Conservation (phyloP, 129 eudicot genomes). For the Rutidosis leptorrhynchoides region DNA sequence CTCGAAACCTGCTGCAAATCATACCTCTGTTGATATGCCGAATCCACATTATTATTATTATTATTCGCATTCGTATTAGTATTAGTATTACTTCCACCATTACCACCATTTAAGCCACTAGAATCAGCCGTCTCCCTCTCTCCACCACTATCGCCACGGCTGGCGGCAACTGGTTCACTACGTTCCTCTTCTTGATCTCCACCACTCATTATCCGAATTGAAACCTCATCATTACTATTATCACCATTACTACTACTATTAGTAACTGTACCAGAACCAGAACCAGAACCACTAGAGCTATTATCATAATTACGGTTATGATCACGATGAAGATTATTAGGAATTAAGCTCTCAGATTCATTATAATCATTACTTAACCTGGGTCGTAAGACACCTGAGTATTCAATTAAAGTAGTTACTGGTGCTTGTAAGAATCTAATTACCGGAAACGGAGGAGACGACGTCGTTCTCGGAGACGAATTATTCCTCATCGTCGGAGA, state of each 20-base stretch:
- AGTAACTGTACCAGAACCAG: conserved; percentile 19
- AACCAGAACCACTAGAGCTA: conserved; percentile 13
- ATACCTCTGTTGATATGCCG: conserved; percentile 49
- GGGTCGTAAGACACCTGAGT: conserved; percentile 45
- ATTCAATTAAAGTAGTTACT: conserved; percentile 52
- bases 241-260: conserved; percentile 24
- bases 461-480: conserved; percentile 29
- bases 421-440: conserved; percentile 66
- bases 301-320: conserved; percentile 1
- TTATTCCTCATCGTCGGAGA: conserved; percentile 26
- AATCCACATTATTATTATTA: conserved; percentile 33
- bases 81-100: conserved; percentile 5
- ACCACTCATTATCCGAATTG: conserved; percentile 57
- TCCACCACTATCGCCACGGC: conserved; percentile 19
- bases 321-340: conserved; percentile 14
- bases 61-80: background rate
- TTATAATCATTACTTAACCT: conserved; percentile 33
- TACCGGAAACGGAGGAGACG: conserved; percentile 36
- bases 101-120: conserved; percentile 24
- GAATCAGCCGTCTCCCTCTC: conserved; percentile 31
- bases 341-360: conserved; percentile 38
- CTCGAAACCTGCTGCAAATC: conserved; percentile 61
- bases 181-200: conserved; percentile 39
- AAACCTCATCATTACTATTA: conserved; percentile 50
- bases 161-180: conserved; percentile 23